Conservation (phyloP, 2,329 filamentous ascomycete genomes). For the Paecilomyces variotii region DNA sequence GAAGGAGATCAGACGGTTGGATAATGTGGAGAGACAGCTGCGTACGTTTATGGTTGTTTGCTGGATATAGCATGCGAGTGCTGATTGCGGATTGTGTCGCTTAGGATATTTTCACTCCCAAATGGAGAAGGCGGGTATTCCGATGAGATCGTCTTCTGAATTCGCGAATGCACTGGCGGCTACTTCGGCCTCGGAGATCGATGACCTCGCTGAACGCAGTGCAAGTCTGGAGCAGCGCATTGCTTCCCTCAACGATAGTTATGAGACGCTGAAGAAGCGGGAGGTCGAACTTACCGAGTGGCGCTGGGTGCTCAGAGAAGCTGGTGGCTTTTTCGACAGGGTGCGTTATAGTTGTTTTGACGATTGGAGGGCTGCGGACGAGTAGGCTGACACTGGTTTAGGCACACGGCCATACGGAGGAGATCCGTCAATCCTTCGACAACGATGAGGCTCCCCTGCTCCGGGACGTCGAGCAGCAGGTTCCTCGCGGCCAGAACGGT, state of each 20-base stretch:
- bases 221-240: slow-evolving; percentile 89
- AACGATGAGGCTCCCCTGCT: slow-evolving; percentile 90
- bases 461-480: slow-evolving; percentile 82
- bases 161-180: slow-evolving; percentile 80
- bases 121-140: slow-evolving; percentile 87
- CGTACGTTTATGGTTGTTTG: slow-evolving; percentile 52
- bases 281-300: slow-evolving; percentile 96
- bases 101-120: slow-evolving; percentile 90
- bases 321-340: slow-evolving; percentile 93
- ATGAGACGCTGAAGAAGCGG: slow-evolving; percentile 95
- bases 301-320: slow-evolving; percentile 95
- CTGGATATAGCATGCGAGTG: slow-evolving; percentile 3
- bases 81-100: slow-evolving; percentile 1
- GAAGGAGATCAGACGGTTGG: slow-evolving; percentile 90
- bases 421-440: slow-evolving; percentile 80
- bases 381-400: slow-evolving; percentile 14
- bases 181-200: slow-evolving; percentile 88
- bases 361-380: background rate
- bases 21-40: slow-evolving; percentile 96
- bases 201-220: slow-evolving; percentile 86
- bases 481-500: slow-evolving; percentile 50
- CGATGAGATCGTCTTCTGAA: slow-evolving; percentile 82
- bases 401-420: slow-evolving; percentile 91
- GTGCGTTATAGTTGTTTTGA: slow-evolving; percentile 20
- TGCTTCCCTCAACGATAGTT: slow-evolving; percentile 89